A percentile compares a stretch with the other conserved stretches of the same genome.
Evolutionary conservation across 768 basidiomycete species (phyloP).

Genomic region (Leucocoprinus sp.): DNA sequence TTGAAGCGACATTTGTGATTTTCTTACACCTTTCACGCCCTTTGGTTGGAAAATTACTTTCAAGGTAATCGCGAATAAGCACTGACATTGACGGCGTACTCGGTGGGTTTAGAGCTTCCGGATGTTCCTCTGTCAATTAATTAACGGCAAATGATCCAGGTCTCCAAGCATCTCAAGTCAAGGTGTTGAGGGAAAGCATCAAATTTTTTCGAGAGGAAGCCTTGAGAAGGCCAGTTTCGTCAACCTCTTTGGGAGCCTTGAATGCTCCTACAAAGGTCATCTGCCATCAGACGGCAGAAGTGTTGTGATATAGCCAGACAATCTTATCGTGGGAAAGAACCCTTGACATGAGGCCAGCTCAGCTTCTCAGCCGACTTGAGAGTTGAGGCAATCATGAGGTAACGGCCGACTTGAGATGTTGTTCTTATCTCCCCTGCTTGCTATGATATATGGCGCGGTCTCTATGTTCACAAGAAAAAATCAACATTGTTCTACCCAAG

Average conservation of each 20-base stretch:
- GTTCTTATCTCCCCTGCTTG: neutral
- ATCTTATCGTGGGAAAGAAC: conserved; percentile 10
- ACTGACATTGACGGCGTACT: too few species aligned
- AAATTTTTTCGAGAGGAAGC: neutral
- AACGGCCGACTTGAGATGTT: neutral
- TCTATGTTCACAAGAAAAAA: neutral
- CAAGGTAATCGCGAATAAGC: too few species aligned
- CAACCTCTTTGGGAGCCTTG: neutral
- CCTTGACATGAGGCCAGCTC: conserved; percentile 8
- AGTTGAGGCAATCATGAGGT: neutral
- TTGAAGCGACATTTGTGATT: too few species aligned
- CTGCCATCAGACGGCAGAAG: too few species aligned
- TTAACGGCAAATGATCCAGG: too few species aligned
- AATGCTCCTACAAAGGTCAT: conserved; percentile 1
- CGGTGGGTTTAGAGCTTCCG: too few species aligned
- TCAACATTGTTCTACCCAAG: conserved; percentile 5
- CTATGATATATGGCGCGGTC: neutral
- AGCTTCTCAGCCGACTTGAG: conserved; percentile 5
- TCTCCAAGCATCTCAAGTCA: too few species aligned
- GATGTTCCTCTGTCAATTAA: too few species aligned
- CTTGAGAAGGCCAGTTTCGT: neutral
- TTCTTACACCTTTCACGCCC: too few species aligned
- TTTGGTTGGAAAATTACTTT: too few species aligned
- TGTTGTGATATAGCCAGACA: neutral
- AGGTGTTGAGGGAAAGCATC: neutral